Percentiles rank a stretch among this genome's conserved stretches.
These are phyloP conservation scores for Globisporangium paroecandrum DNA, from an alignment of 352 stramenopile genomes.

Conservation along the genomic window DNA sequence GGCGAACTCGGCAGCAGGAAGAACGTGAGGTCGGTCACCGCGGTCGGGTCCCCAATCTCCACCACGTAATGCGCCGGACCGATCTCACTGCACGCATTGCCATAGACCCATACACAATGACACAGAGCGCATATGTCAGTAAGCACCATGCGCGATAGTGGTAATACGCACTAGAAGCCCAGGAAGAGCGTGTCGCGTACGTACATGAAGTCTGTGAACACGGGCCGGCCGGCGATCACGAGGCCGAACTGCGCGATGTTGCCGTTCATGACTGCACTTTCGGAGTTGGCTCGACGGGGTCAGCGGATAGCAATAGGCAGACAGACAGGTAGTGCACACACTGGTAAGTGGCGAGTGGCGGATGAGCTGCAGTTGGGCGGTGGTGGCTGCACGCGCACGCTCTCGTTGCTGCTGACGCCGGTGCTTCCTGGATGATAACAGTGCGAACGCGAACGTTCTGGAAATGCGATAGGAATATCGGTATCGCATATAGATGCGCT, in stretches of 20 bases:
- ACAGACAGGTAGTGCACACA: background rate
- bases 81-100: constrained; percentile 36
- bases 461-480: background rate
- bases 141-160: background rate
- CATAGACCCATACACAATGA: background rate
- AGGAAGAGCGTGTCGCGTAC: background rate
- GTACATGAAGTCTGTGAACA: background rate
- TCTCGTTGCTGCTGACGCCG: background rate
- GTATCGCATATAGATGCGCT: background rate
- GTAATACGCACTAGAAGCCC: background rate
- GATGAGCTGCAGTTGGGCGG: background rate
- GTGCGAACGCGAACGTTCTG: background rate
- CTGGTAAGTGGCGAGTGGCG: background rate
- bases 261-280: background rate
- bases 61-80: constrained; percentile 58
- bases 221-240: background rate
- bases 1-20: constrained; percentile 64
- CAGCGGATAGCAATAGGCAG: background rate
- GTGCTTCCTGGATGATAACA: background rate
- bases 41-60: constrained; percentile 50
- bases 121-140: background rate
- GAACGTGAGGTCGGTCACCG: constrained; percentile 72
- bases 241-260: background rate
- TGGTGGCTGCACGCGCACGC: too few species aligned
- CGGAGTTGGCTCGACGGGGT: too few species aligned